Conservation (phyloP, 345 rosid species). For the Hibiscus mutabilis region DNA sequence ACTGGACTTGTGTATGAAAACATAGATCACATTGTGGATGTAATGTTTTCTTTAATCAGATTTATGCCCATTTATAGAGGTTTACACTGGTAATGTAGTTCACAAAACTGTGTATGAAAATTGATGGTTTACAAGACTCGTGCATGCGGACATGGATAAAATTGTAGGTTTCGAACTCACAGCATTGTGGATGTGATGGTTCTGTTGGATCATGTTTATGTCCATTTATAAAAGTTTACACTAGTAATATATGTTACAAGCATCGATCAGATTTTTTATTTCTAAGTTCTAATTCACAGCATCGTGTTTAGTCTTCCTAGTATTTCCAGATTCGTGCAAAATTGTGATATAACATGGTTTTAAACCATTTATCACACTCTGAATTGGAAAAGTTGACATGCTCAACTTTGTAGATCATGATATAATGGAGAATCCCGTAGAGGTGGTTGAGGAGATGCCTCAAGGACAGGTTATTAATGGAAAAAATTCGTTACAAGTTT, state of each 20-base stretch:
- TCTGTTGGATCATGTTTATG: not conserved
- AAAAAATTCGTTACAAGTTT: conserved; percentile 16
- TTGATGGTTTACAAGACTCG: not conserved
- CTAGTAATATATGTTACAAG: too few relatives aligned
- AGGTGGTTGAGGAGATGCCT: conserved; percentile 28
- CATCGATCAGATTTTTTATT: too few relatives aligned
- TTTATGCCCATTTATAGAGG: not conserved
- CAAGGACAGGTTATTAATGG: conserved; percentile 16
- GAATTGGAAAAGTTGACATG: conserved; percentile 23
- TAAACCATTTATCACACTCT: not conserved
- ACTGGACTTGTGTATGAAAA: not conserved
- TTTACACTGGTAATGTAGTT: not conserved
- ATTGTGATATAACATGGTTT: conserved; percentile 2
- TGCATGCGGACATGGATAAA: not conserved
- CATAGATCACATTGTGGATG: not conserved
- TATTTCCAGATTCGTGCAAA: not conserved
- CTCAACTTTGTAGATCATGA: conserved; percentile 16
- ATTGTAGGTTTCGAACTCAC: not conserved
- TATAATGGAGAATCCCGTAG: conserved; percentile 25
- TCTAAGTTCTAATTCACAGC: too few relatives aligned
- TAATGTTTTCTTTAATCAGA: not conserved
- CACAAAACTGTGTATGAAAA: too few relatives aligned
- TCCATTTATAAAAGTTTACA: too few relatives aligned
- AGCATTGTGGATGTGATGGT: not conserved
- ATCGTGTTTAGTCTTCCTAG: not conserved